Base-by-base conservation (phyloP, 495 filamentous ascomycete species). In the Penicillium fimorum region DNA sequence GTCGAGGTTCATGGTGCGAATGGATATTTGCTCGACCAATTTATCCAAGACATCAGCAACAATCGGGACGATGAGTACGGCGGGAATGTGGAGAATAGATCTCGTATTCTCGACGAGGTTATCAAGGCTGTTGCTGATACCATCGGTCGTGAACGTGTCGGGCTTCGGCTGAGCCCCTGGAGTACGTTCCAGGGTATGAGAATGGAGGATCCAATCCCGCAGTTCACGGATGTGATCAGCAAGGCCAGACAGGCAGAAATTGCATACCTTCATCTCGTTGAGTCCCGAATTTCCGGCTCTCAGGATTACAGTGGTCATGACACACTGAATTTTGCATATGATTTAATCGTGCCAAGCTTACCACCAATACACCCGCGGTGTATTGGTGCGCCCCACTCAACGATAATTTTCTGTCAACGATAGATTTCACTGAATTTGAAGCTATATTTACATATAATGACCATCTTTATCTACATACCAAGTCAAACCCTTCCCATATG, bases 1-100 rank as follows among this genome's bases (percentile, higher is more conserved):
- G 86, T 93, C 2, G 89, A 93, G 72, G 74, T 90, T 35, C 87
- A 91, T 64, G 84, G 79, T 27, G 86, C 87, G 2, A 90, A 92
- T 58, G 88, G 88, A 8, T 91, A 89, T 56, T 72, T 92, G 27
- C 68, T 89, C 32, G 86, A 92, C 60, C 89, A 91, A 67, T 92
- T 92, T 70, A 70, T 77, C 5, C 85, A 87, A 59, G 81, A 84
- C 55, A 73, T 65, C 20, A 71, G 64, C 58, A 92, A 91, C 71
- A 59, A 79, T 53, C 78, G 88, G 4, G 82, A 76, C 4, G 88
- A 92, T 64, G 47, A 60, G 20, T 92, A 82, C 60, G 88, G 88
- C n/a, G 88, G 88, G 9, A 84, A 75, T 57, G 65, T 88, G 38
- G 84, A 86, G 70, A 88, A 87, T 53, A 74, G 88, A 43, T 69